Evolutionary conservation across 2,329 filamentous ascomycete genomes (phyloP), one percentile per base, ranked within the genome.

Genomic region (Blastomyces parvus): DNA sequence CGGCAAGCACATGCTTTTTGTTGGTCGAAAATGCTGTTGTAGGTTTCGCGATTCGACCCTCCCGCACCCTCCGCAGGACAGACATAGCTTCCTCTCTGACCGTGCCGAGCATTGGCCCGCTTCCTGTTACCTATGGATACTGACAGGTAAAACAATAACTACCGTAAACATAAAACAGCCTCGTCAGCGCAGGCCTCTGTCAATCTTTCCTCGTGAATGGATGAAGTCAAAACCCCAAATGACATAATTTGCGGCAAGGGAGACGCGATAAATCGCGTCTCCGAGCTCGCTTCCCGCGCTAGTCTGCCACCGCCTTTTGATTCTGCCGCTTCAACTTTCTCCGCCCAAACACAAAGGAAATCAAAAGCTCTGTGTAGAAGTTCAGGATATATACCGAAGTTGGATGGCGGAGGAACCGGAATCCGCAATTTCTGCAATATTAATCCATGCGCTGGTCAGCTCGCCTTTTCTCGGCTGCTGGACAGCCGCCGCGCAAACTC

Each of bases 361-460:
- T 9, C 56, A 3, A 4, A 14, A 4, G 22, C 17, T 38, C 7
- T 22, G 6, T 57, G 7, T 19, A 27, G 1, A 27, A 33, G 36
- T 42, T n/a, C 25, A 13, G 40, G 30, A 13, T 19, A 59, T 33
- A 17, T 50, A 38, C 36, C 22, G 33, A 56, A 56, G 9, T 9
- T 46, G 8, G 17, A 59, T 48, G 40, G 58, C 40, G 42, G 58
- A 48, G 40, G 33, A 27, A 40, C 22, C 27, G 19, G 42, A 36
- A 42, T 36, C 40, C 42, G 27, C 58, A 59, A 48, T 59, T 59
- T 1, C 58, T 27, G 9, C 58, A 46, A 33, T 25, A 55, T 38
- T 22, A 19, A 27, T 57, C 62, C 57, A 77, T 77, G 75, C 73
- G 70, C 22, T 55, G 64, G 19, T 71, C 74, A 27, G 33, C 66